phyloP scores from a whole-genome alignment of 2,329 filamentous ascomycete species.

The Aspergillus vadensis region DNA sequence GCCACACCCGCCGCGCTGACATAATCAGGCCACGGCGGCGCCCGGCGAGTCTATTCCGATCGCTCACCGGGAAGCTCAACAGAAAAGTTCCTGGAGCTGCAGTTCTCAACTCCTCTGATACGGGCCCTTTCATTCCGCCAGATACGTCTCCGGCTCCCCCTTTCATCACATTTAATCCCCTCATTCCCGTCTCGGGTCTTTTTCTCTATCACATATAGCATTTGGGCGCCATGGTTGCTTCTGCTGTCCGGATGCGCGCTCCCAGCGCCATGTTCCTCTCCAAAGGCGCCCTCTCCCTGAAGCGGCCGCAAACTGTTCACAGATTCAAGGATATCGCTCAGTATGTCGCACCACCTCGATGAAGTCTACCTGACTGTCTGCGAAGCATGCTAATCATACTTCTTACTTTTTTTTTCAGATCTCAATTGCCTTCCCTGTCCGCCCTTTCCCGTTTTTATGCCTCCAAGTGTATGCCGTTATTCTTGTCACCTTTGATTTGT shows the following conservation, averaged over 20 bases:
- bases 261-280: slow-evolving; percentile 47
- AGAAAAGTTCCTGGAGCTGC: slow-evolving; percentile 41
- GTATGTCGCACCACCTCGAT: slow-evolving; percentile 32
- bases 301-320: slow-evolving; percentile 48
- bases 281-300: slow-evolving; percentile 46
- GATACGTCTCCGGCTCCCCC: slow-evolving; percentile 22
- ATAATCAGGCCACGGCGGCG: slow-evolving; percentile 22
- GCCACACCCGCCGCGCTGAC: slow-evolving; percentile 26
- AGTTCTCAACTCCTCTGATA: slow-evolving; percentile 34
- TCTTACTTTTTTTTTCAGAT: slow-evolving; percentile 29
- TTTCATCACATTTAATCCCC: slow-evolving; percentile 23
- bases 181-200: slow-evolving; percentile 27
- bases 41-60: slow-evolving; percentile 35
- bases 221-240: slow-evolving; percentile 57
- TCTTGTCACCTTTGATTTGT: slow-evolving; percentile 16
- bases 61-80: slow-evolving; percentile 47
- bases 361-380: neutral
- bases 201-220: slow-evolving; percentile 30
- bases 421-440: slow-evolving; percentile 55
- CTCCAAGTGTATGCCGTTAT: slow-evolving; percentile 61
- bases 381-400: slow-evolving; percentile 24
- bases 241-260: slow-evolving; percentile 49
- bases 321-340: slow-evolving; percentile 46
- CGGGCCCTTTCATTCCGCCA: slow-evolving; percentile 29
- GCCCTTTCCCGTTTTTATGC: slow-evolving; percentile 68